Evolutionary conservation across 2,329 filamentous ascomycete species (phyloP).

Genomic region (Aspergillus pseudoglaucus): DNA sequence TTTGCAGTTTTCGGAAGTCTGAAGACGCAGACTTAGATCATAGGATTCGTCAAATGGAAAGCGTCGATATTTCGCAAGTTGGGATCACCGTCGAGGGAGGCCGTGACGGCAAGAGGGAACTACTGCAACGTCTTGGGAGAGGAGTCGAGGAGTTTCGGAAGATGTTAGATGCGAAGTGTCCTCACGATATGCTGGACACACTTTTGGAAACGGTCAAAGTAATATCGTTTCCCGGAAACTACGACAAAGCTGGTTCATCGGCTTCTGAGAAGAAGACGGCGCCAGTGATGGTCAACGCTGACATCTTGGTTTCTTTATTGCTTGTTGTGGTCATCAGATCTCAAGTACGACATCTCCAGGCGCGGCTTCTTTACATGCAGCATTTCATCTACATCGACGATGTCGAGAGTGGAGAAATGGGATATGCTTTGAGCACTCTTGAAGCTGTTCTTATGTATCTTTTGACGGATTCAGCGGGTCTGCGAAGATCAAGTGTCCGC

Average conservation of each 20-base stretch:
- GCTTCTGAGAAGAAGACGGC: constrained; percentile 48
- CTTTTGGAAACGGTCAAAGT: constrained; percentile 75
- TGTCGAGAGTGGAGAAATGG: constrained; percentile 91
- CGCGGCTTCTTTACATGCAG: constrained; percentile 86
- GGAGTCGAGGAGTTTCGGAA: constrained; percentile 87
- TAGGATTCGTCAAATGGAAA: constrained; percentile 87
- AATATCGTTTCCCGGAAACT: constrained; percentile 59
- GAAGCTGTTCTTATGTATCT: constrained; percentile 91
- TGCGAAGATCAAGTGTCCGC: constrained; percentile 76
- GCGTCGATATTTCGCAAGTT: constrained; percentile 88
- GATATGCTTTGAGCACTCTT: constrained; percentile 91
- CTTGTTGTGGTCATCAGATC: constrained; percentile 89
- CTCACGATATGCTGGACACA: constrained; percentile 82
- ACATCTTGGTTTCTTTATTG: constrained; percentile 85
- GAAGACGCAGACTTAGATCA: constrained; percentile 85
- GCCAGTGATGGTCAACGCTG: constrained; percentile 68
- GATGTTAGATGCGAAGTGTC: constrained; percentile 68
- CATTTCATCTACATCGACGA: constrained; percentile 98
- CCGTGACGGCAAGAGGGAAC: constrained; percentile 68
- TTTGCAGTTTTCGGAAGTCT: constrained; percentile 68
- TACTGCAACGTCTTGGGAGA: constrained; percentile 67
- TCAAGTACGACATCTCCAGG: constrained; percentile 78
- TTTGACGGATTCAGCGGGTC: constrained; percentile 68
- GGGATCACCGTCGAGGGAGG: constrained; percentile 81
- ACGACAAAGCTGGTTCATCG: constrained; percentile 33